Percentiles rank a stretch among this genome's conserved stretches.
Evolutionary conservation across 1,284 basidiomycete genomes (phyloP).

Genomic region (Acaromyces ingoldii): DNA sequence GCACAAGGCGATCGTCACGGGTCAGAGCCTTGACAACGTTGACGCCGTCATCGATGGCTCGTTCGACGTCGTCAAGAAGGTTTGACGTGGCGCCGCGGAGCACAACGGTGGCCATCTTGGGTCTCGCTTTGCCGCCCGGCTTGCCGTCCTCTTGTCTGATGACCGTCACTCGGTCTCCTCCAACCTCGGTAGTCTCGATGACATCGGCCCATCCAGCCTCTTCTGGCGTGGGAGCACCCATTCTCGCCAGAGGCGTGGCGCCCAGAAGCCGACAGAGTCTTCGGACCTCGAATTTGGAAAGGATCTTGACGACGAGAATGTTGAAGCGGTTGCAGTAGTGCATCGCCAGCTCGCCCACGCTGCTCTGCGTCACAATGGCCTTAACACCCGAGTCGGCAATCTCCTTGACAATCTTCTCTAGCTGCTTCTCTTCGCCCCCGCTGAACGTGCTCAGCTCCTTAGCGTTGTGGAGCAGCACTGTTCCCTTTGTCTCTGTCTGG

Average conservation of each 20-base stretch:
- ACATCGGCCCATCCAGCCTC: conserved; percentile 92
- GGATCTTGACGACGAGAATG: conserved; percentile 92
- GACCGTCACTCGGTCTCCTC: conserved; percentile 95
- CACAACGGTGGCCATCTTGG: conserved; percentile 48
- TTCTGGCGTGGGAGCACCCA: conserved; percentile 92
- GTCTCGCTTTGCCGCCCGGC: conserved; percentile 45
- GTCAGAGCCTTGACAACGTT: conserved; percentile 91
- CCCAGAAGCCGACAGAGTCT: conserved; percentile 90
- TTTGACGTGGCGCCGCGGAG: conserved; percentile 80
- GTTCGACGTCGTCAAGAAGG: conserved; percentile 88
- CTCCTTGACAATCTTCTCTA: conserved; percentile 66
- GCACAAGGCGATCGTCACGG: conserved; percentile 82
- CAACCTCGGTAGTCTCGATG: conserved; percentile 92
- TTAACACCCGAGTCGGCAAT: conserved; percentile 93
- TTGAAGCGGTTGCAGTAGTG: conserved; percentile 93
- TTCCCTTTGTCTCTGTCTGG: conserved; percentile 99
- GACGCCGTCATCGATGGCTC: conserved; percentile 93
- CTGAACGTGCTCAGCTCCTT: conserved; percentile 90
- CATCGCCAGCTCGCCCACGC: conserved; percentile 88
- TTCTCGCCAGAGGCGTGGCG: conserved; percentile 88
- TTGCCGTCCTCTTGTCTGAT: conserved; percentile 66
- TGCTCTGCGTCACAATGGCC: conserved; percentile 86
- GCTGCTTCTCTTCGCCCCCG: conserved; percentile 74
- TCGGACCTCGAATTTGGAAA: conserved; percentile 96
- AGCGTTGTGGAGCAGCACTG: conserved; percentile 90